A percentile compares a stretch with the other conserved stretches of the same genome.
Evolutionary conservation across 345 rosid species (phyloP).

Genomic region (Turritis glabra): DNA sequence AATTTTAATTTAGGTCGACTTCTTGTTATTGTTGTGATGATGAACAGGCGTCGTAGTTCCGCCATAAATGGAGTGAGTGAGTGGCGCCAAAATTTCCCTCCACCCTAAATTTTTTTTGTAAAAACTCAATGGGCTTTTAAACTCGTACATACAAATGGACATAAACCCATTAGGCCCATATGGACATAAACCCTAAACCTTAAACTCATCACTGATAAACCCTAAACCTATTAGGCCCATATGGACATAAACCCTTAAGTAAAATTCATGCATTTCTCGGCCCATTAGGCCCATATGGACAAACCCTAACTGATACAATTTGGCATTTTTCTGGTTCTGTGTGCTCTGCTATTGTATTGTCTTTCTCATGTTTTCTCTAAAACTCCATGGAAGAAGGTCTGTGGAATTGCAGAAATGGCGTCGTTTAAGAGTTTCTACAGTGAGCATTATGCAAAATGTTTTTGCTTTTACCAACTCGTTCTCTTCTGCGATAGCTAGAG

Average conservation of each 20-base stretch:
- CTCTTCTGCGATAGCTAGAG: neutral
- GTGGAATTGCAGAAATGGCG: slow-evolving; percentile 29
- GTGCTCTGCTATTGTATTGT: no score
- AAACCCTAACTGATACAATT: no score
- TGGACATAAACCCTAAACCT: no score
- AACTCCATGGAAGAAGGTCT: slow-evolving; percentile 21
- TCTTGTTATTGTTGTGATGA: neutral
- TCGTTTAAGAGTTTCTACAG: neutral
- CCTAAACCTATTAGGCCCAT: no score
- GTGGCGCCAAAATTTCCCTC: slow-evolving; percentile 47
- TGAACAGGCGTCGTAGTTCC: slow-evolving; percentile 11
- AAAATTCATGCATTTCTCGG: no score
- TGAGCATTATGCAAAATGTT: neutral
- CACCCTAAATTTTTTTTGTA: neutral
- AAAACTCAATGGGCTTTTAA: slow-evolving; percentile 2
- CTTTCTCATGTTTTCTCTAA: neutral
- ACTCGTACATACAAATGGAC: no score
- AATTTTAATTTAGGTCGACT: slow-evolving; percentile 11
- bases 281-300: no score
- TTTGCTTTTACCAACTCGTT: slow-evolving; percentile 1
- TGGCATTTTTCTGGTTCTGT: no score
- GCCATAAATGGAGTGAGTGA: slow-evolving; percentile 21
- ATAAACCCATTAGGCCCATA: no score
- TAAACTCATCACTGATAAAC: no score
- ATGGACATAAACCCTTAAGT: no score